Base-by-base conservation (phyloP, 768 basidiomycete genomes). In the Chlorophyllum brunneum region DNA sequence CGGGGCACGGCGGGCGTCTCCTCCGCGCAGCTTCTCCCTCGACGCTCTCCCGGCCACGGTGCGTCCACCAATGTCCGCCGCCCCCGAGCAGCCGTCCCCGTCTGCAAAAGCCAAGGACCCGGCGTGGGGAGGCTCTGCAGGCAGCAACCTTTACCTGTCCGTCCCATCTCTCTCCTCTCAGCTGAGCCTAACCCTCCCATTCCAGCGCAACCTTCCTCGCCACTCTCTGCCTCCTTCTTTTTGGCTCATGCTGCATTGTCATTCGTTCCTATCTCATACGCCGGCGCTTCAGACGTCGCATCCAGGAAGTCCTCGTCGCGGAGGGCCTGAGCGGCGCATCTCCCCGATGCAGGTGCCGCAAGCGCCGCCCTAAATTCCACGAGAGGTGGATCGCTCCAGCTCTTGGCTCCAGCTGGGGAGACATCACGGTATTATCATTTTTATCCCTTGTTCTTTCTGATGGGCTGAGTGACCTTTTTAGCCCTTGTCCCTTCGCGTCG, bases 141-240 rank as follows among this genome's bases (percentile, higher is more conserved):
- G 40, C 26, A 70, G 69, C 59, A 77, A 75, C 56, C 72, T 78
- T 44, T 78, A 77, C 54, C 67, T 79, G 74, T 73, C 39, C 26
- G 71, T 67, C 30, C 48, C 26, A 31, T 23, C 31, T 24, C 39
- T 44, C 11, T 33, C 30, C 48, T 42, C 29, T 37, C 52, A 44
- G 31, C 54, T 52, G 33, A 42, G n/a, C n/a, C n/a, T n/a, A n/a
- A n/a, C n/a, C 23, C 47, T 6, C 29, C 54, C 40, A 30, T n/a
- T 11, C 9, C 63, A 86, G 83, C 23, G 81, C 85, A 65, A 87
- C 85, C 3, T 88, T 87, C 59, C 77, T 88, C 31, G 83, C 85
- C 20, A 87, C 86, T 3, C 76, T 88, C 22, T 73, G 86, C 57
- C 71, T 88, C 38, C 78, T 88, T 55, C 72, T 88, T 15, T 69